These are phyloP conservation scores for Tephrocybe sp. DNA, from an alignment of 768 basidiomycete genomes.

Conservation along the genomic window DNA sequence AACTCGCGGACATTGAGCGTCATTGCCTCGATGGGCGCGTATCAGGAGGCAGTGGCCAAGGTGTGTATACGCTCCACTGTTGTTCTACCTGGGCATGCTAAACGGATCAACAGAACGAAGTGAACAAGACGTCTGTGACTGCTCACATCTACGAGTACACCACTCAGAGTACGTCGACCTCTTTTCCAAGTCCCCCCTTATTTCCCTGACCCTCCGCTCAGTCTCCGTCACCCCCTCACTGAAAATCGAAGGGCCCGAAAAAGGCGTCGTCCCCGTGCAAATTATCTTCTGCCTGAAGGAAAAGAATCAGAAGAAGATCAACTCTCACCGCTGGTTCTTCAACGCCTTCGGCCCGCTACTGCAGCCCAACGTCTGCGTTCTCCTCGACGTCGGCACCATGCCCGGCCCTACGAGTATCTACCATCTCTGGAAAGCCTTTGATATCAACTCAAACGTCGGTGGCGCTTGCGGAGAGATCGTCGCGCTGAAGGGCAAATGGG, in stretches of 20 bases:
- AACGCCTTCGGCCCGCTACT: slow-evolving; percentile 82
- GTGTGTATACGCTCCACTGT: slow-evolving; percentile 31
- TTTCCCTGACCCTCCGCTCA: slow-evolving; percentile 26
- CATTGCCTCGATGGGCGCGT: slow-evolving; percentile 90
- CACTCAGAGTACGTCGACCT: slow-evolving; percentile 73
- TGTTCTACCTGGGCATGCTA: neutral
- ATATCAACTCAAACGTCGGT: slow-evolving; percentile 87
- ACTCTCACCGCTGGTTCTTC: slow-evolving; percentile 95
- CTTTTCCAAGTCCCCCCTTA: neutral
- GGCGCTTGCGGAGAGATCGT: slow-evolving; percentile 98
- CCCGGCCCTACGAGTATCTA: slow-evolving; percentile 89
- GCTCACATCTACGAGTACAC: slow-evolving; percentile 96
- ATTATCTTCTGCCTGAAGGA: slow-evolving; percentile 92
- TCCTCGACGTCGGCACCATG: slow-evolving; percentile 82
- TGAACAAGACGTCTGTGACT: slow-evolving; percentile 80
- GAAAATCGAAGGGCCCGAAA: slow-evolving; percentile 79
- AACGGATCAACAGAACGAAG: slow-evolving; percentile 49
- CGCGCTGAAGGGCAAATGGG: slow-evolving; percentile 84
- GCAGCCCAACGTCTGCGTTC: slow-evolving; percentile 90
- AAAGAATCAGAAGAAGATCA: slow-evolving; percentile 95
- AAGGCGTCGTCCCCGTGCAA: slow-evolving; percentile 85
- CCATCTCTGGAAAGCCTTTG: slow-evolving; percentile 94
- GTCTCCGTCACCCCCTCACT: slow-evolving; percentile 81
- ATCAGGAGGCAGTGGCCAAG: slow-evolving; percentile 93
- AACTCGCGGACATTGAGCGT: slow-evolving; percentile 82